phyloP scores from a whole-genome alignment of 73 alveolate genomes.

The Paramecium sonneborni region DNA sequence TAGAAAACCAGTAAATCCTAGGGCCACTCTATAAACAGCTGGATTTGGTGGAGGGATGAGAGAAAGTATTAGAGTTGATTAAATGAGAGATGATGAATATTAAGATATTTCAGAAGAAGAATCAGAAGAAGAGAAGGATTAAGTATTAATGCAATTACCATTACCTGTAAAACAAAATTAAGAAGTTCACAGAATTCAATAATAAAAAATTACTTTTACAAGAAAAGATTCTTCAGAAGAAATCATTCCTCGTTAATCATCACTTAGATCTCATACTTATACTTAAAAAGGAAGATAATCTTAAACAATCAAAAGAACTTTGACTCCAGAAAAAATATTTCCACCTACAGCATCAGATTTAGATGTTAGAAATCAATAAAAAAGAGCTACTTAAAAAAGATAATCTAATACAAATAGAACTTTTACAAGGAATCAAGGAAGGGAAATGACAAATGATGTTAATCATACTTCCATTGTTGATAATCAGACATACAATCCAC shows the following conservation, averaged over 20 bases:
- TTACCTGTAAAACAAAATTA: background rate
- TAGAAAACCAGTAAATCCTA: background rate
- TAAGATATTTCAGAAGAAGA: background rate
- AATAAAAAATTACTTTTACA: background rate
- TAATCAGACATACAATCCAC: background rate
- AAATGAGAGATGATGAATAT: background rate
- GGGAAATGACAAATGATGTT: background rate
- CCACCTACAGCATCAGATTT: background rate
- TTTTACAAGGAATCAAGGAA: background rate
- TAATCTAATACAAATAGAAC: background rate
- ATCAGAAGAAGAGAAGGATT: background rate
- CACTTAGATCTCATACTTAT: background rate
- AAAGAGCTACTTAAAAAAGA: background rate
- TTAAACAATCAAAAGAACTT: background rate
- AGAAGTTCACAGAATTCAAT: background rate
- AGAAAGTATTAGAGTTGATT: background rate
- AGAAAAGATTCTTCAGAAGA: background rate
- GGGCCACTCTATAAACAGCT: background rate
- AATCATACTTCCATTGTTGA: background rate
- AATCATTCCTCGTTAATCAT: background rate
- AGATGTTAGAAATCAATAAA: background rate
- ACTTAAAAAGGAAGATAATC: background rate
- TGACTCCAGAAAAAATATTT: background rate
- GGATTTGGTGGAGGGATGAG: background rate
- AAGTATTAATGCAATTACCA: background rate